Conservation (phyloP, 2,329 filamentous ascomycete species). For the Aspergillus transmontanensis region DNA sequence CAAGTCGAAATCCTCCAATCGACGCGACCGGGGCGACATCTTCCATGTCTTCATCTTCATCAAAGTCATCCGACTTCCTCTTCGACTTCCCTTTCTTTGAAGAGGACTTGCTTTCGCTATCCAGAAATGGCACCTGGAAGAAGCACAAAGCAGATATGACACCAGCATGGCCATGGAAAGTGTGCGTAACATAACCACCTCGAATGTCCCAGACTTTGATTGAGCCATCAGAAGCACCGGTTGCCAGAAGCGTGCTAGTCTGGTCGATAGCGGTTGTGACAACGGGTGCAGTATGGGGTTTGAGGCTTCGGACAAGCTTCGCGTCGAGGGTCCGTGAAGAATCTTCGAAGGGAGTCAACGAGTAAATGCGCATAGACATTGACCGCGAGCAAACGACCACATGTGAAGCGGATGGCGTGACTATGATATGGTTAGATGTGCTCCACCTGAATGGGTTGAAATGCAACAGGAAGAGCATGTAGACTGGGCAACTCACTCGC, state of each 20-base stretch:
- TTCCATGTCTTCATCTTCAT: conserved; percentile 48
- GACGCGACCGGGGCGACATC: conserved; percentile 42
- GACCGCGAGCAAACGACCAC: conserved; percentile 91
- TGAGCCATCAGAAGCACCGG: conserved; percentile 86
- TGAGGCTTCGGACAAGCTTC: conserved; percentile 75
- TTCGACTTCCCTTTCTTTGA: conserved; percentile 50
- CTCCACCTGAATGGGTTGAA: background rate
- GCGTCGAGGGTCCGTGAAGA: conserved; percentile 62
- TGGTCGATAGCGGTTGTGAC: conserved; percentile 82
- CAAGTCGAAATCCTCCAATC: conserved; percentile 71
- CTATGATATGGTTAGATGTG: conserved; percentile 43
- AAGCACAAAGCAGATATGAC: conserved; percentile 89
- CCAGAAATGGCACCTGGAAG: conserved; percentile 69
- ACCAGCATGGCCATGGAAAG: conserved; percentile 89
- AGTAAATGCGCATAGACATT: conserved; percentile 91
- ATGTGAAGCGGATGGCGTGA: conserved; percentile 86
- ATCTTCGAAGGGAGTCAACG: conserved; percentile 62
- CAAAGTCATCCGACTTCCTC: conserved; percentile 26
- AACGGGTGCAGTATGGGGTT: conserved; percentile 88
- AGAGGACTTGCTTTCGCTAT: conserved; percentile 43
- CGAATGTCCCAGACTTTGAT: conserved; percentile 97
- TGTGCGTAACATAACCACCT: conserved; percentile 90
- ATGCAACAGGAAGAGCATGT: background rate
- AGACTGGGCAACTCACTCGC: conserved; percentile 37
- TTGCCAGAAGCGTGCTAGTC: conserved; percentile 87